phyloP scores from a whole-genome alignment of 228 moss, liverwort and hornwort species.

The Sphagnum magellanicum region DNA sequence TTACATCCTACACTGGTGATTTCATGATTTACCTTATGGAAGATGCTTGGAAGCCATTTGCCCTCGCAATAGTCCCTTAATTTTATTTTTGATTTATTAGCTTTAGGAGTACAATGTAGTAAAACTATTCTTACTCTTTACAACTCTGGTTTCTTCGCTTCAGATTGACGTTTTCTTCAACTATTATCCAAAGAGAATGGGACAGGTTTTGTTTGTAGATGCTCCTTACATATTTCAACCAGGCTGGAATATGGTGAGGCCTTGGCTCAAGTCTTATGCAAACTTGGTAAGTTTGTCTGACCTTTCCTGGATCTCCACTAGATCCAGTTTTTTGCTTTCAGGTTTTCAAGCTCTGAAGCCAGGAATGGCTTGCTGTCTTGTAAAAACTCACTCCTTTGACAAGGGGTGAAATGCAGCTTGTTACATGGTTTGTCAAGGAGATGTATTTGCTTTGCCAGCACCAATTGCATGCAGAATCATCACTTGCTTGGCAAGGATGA shows the following conservation, averaged over 20 bases:
- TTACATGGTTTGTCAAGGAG: background rate
- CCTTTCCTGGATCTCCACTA: background rate
- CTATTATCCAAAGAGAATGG: slow-evolving; percentile 79
- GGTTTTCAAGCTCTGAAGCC: background rate
- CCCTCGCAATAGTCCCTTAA: background rate
- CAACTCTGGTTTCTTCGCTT: background rate
- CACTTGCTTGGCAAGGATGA: too few species aligned
- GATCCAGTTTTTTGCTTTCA: background rate
- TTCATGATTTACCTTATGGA: too few species aligned
- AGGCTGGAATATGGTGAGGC: slow-evolving; percentile 69
- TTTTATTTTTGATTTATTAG: background rate
- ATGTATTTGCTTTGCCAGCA: background rate
- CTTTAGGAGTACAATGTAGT: too few species aligned
- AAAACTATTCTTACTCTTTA: too few species aligned
- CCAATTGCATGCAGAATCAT: too few species aligned
- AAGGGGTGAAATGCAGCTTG: background rate
- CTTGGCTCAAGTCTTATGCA: slow-evolving; percentile 63
- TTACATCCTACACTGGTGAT: too few species aligned
- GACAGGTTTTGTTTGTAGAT: slow-evolving; percentile 71
- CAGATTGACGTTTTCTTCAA: slow-evolving; percentile 73
- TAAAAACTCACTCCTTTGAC: background rate
- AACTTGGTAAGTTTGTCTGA: slow-evolving; percentile 30
- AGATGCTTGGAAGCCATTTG: too few species aligned
- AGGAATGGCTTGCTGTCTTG: background rate
- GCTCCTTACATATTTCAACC: slow-evolving; percentile 77